Conservation (phyloP, 495 filamentous ascomycete species). For the Penicillium malachiteum region DNA sequence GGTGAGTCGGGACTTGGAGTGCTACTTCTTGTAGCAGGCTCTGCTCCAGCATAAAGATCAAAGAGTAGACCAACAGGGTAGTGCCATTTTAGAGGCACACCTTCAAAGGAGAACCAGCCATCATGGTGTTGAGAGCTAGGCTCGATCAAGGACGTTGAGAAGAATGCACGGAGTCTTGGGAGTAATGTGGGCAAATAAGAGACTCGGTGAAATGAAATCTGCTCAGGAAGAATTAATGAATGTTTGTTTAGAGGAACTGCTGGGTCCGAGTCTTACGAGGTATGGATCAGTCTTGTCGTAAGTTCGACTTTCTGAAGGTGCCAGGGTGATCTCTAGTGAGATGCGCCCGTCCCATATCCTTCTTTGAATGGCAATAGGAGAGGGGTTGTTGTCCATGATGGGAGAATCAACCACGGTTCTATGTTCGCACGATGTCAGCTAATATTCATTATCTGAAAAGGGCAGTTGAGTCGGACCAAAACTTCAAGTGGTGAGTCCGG, state of each 20-base stretch:
- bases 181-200: constrained; percentile 72
- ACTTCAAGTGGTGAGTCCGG: too few relatives aligned
- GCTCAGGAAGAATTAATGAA: constrained; percentile 8
- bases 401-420: not conserved
- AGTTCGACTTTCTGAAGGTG: constrained; percentile 52
- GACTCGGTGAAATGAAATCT: constrained; percentile 55
- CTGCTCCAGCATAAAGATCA: constrained; percentile 76
- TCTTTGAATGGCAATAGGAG: constrained; percentile 42
- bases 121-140: constrained; percentile 54
- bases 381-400: constrained; percentile 24
- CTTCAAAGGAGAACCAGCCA: constrained; percentile 72
- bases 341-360: constrained; percentile 51
- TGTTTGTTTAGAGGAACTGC: not conserved
- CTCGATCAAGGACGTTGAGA: constrained; percentile 68
- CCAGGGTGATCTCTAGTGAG: constrained; percentile 51
- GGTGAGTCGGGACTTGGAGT: constrained; percentile 27
- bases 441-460: not conserved
- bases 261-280: constrained; percentile 33
- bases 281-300: constrained; percentile 57
- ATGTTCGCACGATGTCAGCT: not conserved
- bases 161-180: constrained; percentile 77
- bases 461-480: too few relatives aligned
- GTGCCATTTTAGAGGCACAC: constrained; percentile 83
- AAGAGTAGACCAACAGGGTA: constrained; percentile 84
- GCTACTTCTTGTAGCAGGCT: constrained; percentile 47